phyloP scores from a whole-genome alignment of 2,329 filamentous ascomycete species.

The Aquanectria penicillioides region DNA sequence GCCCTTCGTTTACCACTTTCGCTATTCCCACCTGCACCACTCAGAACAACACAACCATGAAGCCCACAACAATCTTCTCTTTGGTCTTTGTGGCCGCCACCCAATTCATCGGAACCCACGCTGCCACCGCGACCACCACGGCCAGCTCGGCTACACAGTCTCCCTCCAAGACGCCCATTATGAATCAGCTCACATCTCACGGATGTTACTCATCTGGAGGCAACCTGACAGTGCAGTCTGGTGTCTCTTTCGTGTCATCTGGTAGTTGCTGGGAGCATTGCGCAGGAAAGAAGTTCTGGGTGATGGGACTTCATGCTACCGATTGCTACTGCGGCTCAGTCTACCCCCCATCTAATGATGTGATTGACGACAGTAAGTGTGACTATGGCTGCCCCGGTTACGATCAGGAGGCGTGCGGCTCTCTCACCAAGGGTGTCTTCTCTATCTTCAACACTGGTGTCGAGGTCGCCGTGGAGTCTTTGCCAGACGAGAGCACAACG shows the following conservation, averaged over 20 bases:
- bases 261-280: slow-evolving; percentile 56
- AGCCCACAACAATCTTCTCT: slow-evolving; percentile 41
- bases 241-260: slow-evolving; percentile 42
- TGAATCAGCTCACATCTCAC: slow-evolving; percentile 54
- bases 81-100: slow-evolving; percentile 43
- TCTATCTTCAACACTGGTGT: slow-evolving; percentile 63
- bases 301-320: slow-evolving; percentile 71
- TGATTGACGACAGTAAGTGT: slow-evolving; percentile 70
- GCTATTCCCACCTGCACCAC: slow-evolving; percentile 10
- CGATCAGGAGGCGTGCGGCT: slow-evolving; percentile 67
- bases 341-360: slow-evolving; percentile 67
- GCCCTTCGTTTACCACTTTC: slow-evolving; percentile 25
- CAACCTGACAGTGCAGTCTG: slow-evolving; percentile 46
- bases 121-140: slow-evolving; percentile 21
- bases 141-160: slow-evolving; percentile 40
- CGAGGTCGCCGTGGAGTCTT: slow-evolving; percentile 48
- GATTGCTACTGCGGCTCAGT: slow-evolving; percentile 79
- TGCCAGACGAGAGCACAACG: slow-evolving; percentile 33
- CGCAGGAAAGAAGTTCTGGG: slow-evolving; percentile 56
- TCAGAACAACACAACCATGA: slow-evolving; percentile 41
- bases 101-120: slow-evolving; percentile 36
- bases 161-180: slow-evolving; percentile 49
- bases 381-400: slow-evolving; percentile 73
- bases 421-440: slow-evolving; percentile 45
- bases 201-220: slow-evolving; percentile 62